Percentiles rank a stretch among this genome's conserved stretches.
Conservation (phyloP, 345 rosid genomes). For the Eucalyptus marginata region DNA sequence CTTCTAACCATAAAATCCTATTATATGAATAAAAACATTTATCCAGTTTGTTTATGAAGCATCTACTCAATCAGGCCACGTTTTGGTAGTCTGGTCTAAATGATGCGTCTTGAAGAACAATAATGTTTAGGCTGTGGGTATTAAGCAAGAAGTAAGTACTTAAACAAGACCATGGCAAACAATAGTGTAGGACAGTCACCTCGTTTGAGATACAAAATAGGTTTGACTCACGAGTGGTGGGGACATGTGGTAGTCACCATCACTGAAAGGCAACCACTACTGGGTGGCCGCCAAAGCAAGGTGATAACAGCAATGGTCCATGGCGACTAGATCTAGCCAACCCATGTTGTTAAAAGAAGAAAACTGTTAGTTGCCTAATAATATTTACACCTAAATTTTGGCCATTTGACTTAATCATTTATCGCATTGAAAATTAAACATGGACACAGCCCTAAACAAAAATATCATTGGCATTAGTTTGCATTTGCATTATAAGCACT, state of each 20-base stretch:
- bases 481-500: not conserved
- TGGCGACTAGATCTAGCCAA: not conserved
- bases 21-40: not conserved
- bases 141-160: not conserved
- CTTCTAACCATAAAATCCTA: not conserved
- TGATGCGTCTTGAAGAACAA: not conserved
- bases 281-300: too few species aligned
- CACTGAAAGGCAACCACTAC: too few species aligned
- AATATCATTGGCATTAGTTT: not conserved
- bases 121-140: not conserved
- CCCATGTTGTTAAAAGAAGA: not conserved
- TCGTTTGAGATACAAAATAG: not conserved
- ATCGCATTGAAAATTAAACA: too few species aligned
- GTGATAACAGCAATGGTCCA: too few species aligned
- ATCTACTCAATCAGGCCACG: not conserved
- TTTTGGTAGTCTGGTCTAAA: not conserved
- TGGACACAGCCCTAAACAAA: accelerated
- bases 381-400: too few species aligned
- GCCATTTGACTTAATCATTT: not conserved
- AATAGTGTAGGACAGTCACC: not conserved
- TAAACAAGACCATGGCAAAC: not conserved
- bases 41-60: not conserved
- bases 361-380: too few species aligned
- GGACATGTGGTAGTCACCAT: not conserved
- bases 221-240: not conserved